Percentiles rank a stretch among this genome's conserved stretches.
phyloP scores from a whole-genome alignment of 2,329 filamentous ascomycete species.

The Chrysoporthe austroafricana region DNA sequence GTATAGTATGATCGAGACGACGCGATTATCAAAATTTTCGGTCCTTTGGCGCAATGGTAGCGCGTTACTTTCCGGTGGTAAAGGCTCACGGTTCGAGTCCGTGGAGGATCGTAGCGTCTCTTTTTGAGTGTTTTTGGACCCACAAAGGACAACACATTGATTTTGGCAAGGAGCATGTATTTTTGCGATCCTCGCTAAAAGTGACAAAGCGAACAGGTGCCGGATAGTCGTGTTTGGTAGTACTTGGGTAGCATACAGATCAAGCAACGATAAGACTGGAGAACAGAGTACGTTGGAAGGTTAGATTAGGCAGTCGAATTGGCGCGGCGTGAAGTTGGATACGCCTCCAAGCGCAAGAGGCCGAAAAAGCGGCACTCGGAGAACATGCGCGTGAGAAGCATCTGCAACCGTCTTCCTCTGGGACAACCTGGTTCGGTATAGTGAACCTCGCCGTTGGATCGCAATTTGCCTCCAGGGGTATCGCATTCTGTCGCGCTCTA shows the following conservation, averaged over 20 bases:
- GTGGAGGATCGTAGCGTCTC: conserved; percentile 19
- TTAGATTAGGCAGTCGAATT: neutral
- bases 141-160: neutral
- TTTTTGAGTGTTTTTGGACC: conserved; percentile 15
- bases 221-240: neutral
- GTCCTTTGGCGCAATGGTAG: conserved; percentile 34
- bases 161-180: neutral
- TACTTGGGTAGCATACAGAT: too few relatives aligned
- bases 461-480: neutral
- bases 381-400: neutral
- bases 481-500: neutral
- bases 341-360: too few relatives aligned
- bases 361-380: too few relatives aligned
- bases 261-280: too few relatives aligned
- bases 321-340: neutral
- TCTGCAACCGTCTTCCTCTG: neutral
- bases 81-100: conserved; percentile 10
- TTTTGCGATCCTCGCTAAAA: neutral
- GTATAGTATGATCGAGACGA: too few relatives aligned
- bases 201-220: neutral
- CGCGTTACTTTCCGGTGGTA: conserved; percentile 29
- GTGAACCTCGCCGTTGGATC: neutral
- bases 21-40: conserved; percentile 6
- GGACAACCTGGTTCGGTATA: neutral
- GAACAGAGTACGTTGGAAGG: neutral